A percentile compares a stretch with the other conserved stretches of the same genome.
Conservation (phyloP, 768 basidiomycete species). For the Tulasnella sp. region DNA sequence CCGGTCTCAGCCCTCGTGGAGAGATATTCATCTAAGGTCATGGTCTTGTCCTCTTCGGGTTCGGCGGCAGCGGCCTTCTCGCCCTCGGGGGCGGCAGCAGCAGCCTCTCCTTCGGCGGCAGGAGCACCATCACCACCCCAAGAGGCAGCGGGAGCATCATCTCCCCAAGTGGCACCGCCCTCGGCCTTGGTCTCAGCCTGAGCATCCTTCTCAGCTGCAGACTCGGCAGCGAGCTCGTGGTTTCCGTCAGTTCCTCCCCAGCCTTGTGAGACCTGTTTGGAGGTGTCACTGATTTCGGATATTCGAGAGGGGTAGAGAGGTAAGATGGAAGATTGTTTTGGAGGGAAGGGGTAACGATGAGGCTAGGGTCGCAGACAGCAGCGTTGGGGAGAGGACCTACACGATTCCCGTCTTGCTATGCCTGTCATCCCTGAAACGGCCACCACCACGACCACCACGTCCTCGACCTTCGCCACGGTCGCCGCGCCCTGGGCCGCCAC, state of each 20-base stretch:
- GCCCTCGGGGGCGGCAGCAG: slow-evolving; percentile 29
- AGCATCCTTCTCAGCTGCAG: slow-evolving; percentile 65
- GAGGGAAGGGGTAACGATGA: not conserved
- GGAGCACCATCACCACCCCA: slow-evolving; percentile 27
- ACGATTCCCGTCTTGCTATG: slow-evolving; percentile 76
- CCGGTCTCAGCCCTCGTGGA: slow-evolving; percentile 66
- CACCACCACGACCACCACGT: slow-evolving; percentile 42
- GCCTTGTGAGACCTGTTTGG: slow-evolving; percentile 88
- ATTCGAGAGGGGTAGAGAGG: not conserved
- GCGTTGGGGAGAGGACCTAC: slow-evolving; percentile 22
- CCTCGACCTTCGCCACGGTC: slow-evolving; percentile 41
- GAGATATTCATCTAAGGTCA: slow-evolving; percentile 89
- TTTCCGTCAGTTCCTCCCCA: slow-evolving; percentile 92
- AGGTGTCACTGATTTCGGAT: slow-evolving; percentile 60
- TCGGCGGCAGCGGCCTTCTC: slow-evolving; percentile 31
- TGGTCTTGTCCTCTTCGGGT: slow-evolving; percentile 78
- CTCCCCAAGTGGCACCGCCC: slow-evolving; percentile 35
- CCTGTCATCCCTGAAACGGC: slow-evolving; percentile 74
- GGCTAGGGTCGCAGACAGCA: not conserved
- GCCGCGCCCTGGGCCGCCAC: slow-evolving; percentile 34
- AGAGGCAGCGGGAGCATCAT: slow-evolving; percentile 24
- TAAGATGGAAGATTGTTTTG: not conserved
- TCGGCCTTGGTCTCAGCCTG: slow-evolving; percentile 38
- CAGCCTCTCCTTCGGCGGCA: slow-evolving; percentile 24
- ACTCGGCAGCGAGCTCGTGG: slow-evolving; percentile 73